These are phyloP conservation scores for Hemileccinum hortonii DNA, from an alignment of 1,284 basidiomycete species.

Conservation along the genomic window DNA sequence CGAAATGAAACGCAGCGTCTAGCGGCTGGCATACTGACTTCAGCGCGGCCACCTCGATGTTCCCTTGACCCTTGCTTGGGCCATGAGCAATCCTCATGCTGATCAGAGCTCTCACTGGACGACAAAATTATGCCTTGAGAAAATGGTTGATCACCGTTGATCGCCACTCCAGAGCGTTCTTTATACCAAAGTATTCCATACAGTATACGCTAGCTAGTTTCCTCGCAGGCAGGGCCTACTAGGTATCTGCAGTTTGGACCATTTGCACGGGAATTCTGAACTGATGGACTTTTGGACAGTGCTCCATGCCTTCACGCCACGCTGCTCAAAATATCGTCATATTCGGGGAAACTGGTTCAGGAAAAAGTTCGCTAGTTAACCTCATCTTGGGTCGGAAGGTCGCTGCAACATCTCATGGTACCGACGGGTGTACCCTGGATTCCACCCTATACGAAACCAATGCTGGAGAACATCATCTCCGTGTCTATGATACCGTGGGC, in stretches of 20 bases:
- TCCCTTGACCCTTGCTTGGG: conserved; percentile 5
- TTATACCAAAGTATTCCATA: not conserved
- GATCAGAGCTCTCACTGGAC: conserved; percentile 1
- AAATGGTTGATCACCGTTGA: not conserved
- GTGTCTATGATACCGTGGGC: conserved; percentile 31
- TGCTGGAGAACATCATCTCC: conserved; percentile 16
- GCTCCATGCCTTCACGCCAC: conserved; percentile 16
- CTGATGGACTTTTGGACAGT: conserved; percentile 10
- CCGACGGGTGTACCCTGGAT: conserved; percentile 29
- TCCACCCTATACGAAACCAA: conserved; percentile 25
- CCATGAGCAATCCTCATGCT: conserved; percentile 22
- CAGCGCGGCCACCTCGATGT: not conserved
- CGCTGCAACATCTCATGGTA: conserved; percentile 28
- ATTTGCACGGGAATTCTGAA: not conserved
- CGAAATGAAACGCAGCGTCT: not conserved
- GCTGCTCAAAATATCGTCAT: conserved; percentile 26
- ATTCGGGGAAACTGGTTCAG: conserved; percentile 34
- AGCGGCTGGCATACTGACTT: not conserved
- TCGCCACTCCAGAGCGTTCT: not conserved
- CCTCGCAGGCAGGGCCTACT: conserved; percentile 3
- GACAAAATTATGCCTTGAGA: not conserved
- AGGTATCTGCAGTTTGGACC: conserved; percentile 16
- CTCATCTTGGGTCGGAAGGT: conserved; percentile 28
- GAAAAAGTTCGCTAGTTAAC: conserved; percentile 34
- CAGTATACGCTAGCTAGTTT: conserved; percentile 1